Evolutionary conservation across 2,329 filamentous ascomycete genomes (phyloP).

Genomic region (Paramyrothecium sp.): DNA sequence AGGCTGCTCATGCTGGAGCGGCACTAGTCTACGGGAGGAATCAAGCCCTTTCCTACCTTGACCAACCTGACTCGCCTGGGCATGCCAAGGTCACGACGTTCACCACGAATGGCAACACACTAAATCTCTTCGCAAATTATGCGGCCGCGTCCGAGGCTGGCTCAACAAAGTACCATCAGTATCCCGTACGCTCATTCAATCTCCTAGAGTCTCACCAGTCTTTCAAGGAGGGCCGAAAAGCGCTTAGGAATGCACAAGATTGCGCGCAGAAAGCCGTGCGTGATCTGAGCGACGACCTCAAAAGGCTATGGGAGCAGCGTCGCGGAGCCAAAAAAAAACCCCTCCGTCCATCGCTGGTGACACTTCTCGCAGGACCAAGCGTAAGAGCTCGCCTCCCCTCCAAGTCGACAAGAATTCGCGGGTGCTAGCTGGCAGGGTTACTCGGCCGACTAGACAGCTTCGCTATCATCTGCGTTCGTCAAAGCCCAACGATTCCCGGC

Average conservation of each 20-base stretch:
- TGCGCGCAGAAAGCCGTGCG: conserved; percentile 11
- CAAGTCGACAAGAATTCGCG: not conserved
- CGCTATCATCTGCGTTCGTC: not conserved
- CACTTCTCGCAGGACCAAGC: not conserved
- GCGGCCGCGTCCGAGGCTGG: conserved; percentile 10
- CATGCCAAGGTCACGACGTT: conserved; percentile 22
- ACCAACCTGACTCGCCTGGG: conserved; percentile 11
- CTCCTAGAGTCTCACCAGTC: conserved; percentile 12
- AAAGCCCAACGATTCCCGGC: no score
- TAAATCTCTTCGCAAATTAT: conserved; percentile 25
- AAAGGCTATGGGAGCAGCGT: conserved; percentile 11
- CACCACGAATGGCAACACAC: conserved; percentile 18
- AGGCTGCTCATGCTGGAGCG: conserved; percentile 21
- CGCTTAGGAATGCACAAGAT: conserved; percentile 21
- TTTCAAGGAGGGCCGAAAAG: conserved; percentile 11
- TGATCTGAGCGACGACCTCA: conserved; percentile 14
- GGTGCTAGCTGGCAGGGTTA: not conserved
- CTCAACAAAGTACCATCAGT: conserved; percentile 19
- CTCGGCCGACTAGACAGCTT: not conserved
- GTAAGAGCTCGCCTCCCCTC: not conserved
- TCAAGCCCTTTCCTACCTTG: conserved; percentile 17
- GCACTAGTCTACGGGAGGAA: conserved; percentile 23
- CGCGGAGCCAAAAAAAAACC: not conserved
- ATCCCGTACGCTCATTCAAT: conserved; percentile 9
- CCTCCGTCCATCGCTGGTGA: not conserved